Conservation (phyloP, 2,329 filamentous ascomycete genomes). For the Aspergillus sp. region DNA sequence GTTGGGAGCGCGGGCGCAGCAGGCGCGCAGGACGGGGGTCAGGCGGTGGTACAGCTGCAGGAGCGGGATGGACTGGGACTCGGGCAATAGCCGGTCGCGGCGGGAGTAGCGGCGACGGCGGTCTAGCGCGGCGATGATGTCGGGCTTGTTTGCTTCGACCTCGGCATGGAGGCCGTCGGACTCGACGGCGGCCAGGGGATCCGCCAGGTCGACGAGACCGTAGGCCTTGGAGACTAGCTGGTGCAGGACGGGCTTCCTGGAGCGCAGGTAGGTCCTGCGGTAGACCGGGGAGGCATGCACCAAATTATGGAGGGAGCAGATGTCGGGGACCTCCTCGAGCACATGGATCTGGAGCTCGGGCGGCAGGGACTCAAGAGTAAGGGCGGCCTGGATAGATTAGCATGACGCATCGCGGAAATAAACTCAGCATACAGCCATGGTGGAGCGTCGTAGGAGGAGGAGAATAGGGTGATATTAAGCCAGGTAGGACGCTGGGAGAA, state of each 20-base stretch:
- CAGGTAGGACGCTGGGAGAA: too few relatives aligned
- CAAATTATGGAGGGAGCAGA: constrained; percentile 5
- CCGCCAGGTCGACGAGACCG: constrained; percentile 6
- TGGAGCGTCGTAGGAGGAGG: too few relatives aligned
- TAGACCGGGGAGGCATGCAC: constrained; percentile 7
- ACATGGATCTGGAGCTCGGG: constrained; percentile 9
- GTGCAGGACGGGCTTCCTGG: constrained; percentile 6
- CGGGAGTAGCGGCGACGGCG: constrained; percentile 4
- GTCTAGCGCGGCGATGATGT: constrained; percentile 8
- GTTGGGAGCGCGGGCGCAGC: constrained; percentile 3
- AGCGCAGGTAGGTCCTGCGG: constrained; percentile 5
- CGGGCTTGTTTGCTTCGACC: constrained; percentile 3
- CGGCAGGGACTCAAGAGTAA: constrained; percentile 7
- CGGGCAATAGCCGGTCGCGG: background rate
- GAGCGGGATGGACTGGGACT: constrained; percentile 3
- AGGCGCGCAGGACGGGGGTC: constrained; percentile 3
- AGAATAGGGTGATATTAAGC: too few relatives aligned
- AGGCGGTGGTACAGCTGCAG: constrained; percentile 5
- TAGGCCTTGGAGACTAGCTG: constrained; percentile 5
- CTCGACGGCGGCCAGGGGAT: constrained; percentile 7
- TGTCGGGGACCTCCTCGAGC: constrained; percentile 6
- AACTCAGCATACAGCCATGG: background rate
- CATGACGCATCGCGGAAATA: too few relatives aligned
- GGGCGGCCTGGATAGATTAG: too few relatives aligned
- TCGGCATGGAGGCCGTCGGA: constrained; percentile 10